These are phyloP conservation scores for Xylaria sp. DNA, from an alignment of 2,329 filamentous ascomycete species.

Conservation along the genomic window DNA sequence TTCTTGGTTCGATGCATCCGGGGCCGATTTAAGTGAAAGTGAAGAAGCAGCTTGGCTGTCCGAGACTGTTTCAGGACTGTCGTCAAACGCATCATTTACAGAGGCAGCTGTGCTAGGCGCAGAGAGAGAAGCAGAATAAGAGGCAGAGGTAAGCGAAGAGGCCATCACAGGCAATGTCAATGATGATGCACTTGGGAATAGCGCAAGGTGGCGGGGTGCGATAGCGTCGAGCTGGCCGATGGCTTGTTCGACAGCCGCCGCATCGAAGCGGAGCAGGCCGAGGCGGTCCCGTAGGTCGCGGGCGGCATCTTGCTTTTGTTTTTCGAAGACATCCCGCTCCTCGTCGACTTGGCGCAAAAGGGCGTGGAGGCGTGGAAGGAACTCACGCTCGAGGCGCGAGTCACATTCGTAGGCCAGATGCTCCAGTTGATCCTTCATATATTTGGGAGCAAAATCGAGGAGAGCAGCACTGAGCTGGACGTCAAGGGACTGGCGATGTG, in stretches of 20 bases:
- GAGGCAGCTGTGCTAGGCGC: background rate
- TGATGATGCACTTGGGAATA: conserved; percentile 35
- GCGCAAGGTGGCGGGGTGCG: conserved; percentile 31
- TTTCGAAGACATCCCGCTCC: conserved; percentile 36
- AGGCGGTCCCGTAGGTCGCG: conserved; percentile 34
- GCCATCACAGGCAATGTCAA: conserved; percentile 29
- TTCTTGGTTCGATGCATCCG: background rate
- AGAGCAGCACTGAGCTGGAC: conserved; percentile 35
- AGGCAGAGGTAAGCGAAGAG: conserved; percentile 11
- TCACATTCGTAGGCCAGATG: conserved; percentile 34
- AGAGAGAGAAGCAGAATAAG: conserved; percentile 1
- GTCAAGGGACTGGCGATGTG: conserved; percentile 13
- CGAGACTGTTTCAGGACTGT: background rate
- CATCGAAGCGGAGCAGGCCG: conserved; percentile 32
- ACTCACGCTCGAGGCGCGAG: conserved; percentile 34
- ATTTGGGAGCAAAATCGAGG: conserved; percentile 35
- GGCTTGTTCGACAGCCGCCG: conserved; percentile 29
- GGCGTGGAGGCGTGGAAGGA: conserved; percentile 36
- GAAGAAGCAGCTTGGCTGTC: background rate
- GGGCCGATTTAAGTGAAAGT: background rate
- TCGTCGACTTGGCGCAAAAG: conserved; percentile 36
- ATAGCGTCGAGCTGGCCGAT: conserved; percentile 31
- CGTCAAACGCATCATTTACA: background rate
- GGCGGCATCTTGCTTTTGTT: conserved; percentile 34
- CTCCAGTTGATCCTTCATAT: conserved; percentile 37